A percentile compares a stretch with the other conserved stretches of the same genome.
These are phyloP conservation scores for Mariannaea elegans DNA, from an alignment of 2,329 filamentous ascomycete genomes.

Conservation along the genomic window DNA sequence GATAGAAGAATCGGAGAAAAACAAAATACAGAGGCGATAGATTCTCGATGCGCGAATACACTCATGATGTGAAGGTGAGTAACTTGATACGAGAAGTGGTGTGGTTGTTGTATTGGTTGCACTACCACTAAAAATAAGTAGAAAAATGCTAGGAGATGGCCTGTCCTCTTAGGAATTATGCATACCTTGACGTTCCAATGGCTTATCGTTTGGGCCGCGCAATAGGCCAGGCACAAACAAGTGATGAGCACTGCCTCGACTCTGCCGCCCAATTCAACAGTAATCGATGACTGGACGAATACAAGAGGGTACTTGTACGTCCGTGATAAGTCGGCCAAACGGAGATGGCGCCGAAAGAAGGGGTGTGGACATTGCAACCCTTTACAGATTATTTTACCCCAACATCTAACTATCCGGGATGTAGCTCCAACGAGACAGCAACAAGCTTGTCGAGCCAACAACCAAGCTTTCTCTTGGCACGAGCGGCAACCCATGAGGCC, in stretches of 20 bases:
- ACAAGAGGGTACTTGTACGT: not conserved
- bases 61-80: not conserved
- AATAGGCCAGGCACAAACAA: too few relatives aligned
- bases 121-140: too few relatives aligned
- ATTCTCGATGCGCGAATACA: not conserved
- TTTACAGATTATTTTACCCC: not conserved
- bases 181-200: not conserved
- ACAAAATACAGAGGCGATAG: not conserved
- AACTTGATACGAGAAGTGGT: not conserved
- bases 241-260: not conserved
- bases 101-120: too few relatives aligned
- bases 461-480: slow-evolving; percentile 45
- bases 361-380: not conserved
- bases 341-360: not conserved
- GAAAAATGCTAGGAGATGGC: too few relatives aligned
- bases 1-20: not conserved
- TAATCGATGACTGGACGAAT: not conserved
- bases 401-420: slow-evolving; percentile 4
- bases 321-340: not conserved
- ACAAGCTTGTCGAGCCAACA: slow-evolving; percentile 36
- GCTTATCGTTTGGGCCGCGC: too few relatives aligned
- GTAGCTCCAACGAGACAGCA: slow-evolving; percentile 28
- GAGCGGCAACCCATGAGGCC: slow-evolving; percentile 30
- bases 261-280: not conserved
- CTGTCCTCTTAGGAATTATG: slow-evolving; percentile 4